Evolutionary conservation across 2,329 filamentous ascomycete genomes (phyloP).

Genomic region (Tolypocladium inflatum): DNA sequence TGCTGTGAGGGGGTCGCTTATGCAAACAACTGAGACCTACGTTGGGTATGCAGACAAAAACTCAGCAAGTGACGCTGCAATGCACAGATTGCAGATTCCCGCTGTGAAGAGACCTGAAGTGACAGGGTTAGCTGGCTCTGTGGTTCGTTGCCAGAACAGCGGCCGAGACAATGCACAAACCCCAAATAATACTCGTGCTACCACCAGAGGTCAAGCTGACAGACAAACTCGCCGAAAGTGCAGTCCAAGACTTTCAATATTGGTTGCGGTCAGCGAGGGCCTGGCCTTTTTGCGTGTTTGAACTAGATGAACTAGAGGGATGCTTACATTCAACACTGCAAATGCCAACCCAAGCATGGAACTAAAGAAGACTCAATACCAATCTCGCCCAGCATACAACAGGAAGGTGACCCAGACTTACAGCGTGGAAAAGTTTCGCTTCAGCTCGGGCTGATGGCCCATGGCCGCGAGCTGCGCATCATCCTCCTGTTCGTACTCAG

Average conservation of each 20-base stretch:
- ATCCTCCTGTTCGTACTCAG: constrained; percentile 8
- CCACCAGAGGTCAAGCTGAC: constrained; percentile 56
- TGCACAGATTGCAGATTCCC: constrained; percentile 23
- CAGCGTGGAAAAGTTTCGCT: constrained; percentile 15
- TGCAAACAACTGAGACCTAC: constrained; percentile 2
- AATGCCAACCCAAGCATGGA: constrained; percentile 34
- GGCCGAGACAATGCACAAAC: constrained; percentile 16
- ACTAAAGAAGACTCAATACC: not conserved
- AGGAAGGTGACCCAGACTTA: not conserved
- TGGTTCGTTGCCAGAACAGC: not conserved
- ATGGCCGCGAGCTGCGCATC: constrained; percentile 15
- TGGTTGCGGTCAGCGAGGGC: not conserved
- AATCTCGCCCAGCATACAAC: not conserved
- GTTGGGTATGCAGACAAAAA: constrained; percentile 55
- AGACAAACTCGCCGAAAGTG: constrained; percentile 33
- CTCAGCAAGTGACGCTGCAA: constrained; percentile 59
- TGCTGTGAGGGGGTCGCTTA: not conserved
- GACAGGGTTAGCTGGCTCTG: not conserved
- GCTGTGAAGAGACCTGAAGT: constrained; percentile 18
- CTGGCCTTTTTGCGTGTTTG: too few species aligned
- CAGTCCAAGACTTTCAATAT: constrained; percentile 28
- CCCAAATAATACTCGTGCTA: constrained; percentile 62
- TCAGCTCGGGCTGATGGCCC: constrained; percentile 14
- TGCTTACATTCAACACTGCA: constrained; percentile 31
- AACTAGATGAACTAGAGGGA: not conserved